phyloP scores from a whole-genome alignment of 2,329 filamentous ascomycete genomes.

The Ascocoryne sarcoides region DNA sequence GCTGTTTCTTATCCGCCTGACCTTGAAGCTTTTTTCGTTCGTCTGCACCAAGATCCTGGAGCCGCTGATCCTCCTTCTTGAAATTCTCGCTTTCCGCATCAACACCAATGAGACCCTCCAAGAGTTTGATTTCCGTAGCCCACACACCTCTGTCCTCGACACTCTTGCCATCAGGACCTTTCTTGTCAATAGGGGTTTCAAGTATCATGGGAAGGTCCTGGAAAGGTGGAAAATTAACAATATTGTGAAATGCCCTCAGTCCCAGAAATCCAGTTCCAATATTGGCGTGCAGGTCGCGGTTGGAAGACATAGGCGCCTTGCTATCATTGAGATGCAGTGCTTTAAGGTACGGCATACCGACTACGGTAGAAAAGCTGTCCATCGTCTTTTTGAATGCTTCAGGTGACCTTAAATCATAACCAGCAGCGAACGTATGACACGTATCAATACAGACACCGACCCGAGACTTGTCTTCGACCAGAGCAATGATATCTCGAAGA shows the following conservation, averaged over 20 bases:
- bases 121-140: slow-evolving; percentile 89
- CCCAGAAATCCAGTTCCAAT: slow-evolving; percentile 94
- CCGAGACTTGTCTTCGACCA: slow-evolving; percentile 70
- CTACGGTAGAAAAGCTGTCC: slow-evolving; percentile 63
- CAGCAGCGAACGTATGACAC: slow-evolving; percentile 90
- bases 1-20: slow-evolving; percentile 68
- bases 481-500: slow-evolving; percentile 71
- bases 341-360: slow-evolving; percentile 71
- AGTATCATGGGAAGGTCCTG: slow-evolving; percentile 81
- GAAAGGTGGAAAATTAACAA: slow-evolving; percentile 76
- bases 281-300: slow-evolving; percentile 87
- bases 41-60: slow-evolving; percentile 58
- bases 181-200: slow-evolving; percentile 84
- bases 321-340: slow-evolving; percentile 93
- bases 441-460: slow-evolving; percentile 96
- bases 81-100: slow-evolving; percentile 71
- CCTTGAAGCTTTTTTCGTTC: slow-evolving; percentile 70
- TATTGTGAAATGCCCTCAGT: slow-evolving; percentile 77
- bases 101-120: slow-evolving; percentile 82
- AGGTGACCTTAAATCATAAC: slow-evolving; percentile 77
- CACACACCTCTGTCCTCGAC: slow-evolving; percentile 76
- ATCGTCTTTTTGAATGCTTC: slow-evolving; percentile 66
- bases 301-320: slow-evolving; percentile 76
- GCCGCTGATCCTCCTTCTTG: slow-evolving; percentile 48
- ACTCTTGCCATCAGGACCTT: slow-evolving; percentile 54